These are phyloP conservation scores for Parasarocladium wereldwijsianum DNA, from an alignment of 2,329 filamentous ascomycete species.

Conservation along the genomic window DNA sequence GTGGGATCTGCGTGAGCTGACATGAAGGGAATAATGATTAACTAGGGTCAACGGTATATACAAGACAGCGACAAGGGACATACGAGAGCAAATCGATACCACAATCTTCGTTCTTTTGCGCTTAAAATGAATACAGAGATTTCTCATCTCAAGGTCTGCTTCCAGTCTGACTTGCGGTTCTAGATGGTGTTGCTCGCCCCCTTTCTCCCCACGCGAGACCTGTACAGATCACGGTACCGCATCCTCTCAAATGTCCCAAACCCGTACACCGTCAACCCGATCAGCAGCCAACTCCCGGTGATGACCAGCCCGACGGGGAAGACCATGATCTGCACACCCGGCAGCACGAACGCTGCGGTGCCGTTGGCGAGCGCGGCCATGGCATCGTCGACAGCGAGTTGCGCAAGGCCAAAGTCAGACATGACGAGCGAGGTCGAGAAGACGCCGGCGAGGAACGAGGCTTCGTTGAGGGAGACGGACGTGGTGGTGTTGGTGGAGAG, in stretches of 20 bases:
- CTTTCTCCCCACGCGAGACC: conserved; percentile 17
- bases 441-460: conserved; percentile 55
- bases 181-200: conserved; percentile 1
- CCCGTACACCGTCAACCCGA: conserved; percentile 43
- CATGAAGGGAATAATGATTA: background rate
- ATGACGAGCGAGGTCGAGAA: conserved; percentile 45
- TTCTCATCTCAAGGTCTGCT: no score
- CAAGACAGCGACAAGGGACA: no score
- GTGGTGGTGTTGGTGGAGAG: conserved; percentile 37
- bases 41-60: no score
- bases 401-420: conserved; percentile 33
- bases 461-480: conserved; percentile 54
- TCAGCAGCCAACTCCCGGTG: conserved; percentile 43
- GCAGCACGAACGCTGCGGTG: conserved; percentile 51
- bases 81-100: no score
- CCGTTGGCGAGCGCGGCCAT: conserved; percentile 30
- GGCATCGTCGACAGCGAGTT: conserved; percentile 32
- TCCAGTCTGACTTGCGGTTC: no score
- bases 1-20: background rate
- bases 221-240: conserved; percentile 49
- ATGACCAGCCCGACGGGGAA: conserved; percentile 58
- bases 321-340: conserved; percentile 52
- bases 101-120: no score
- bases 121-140: no score
- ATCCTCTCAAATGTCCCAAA: conserved; percentile 54